Base-by-base conservation (phyloP, 2,329 filamentous ascomycete species). In the Ophiostoma himal-ulmi region DNA sequence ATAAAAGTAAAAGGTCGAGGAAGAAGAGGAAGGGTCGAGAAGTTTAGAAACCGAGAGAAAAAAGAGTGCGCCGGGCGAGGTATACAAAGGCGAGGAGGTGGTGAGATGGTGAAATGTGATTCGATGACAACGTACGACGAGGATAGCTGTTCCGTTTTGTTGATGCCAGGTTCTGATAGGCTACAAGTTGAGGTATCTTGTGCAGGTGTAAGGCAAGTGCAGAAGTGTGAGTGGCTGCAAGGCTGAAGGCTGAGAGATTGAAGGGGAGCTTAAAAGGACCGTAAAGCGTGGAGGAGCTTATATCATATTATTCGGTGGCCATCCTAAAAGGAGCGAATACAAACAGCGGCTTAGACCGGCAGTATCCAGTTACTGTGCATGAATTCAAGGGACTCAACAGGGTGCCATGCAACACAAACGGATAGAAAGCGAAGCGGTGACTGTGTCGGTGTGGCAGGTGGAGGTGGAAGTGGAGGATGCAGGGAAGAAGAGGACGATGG, bases 401-500 rank as follows among this genome's bases (percentile, higher is more conserved):
- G 70, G 67, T 60, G 70, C 48, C 67, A 67, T 71, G 70, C 60
- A 69, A 71, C 62, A n/a, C 52, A 52, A 41, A 54, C 44, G 62
- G 68, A 54, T 39, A 37, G 30, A 30, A 52, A 26, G 68, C 37
- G 70, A 57, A 44, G 41, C 30, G 39, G 30, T 54, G 62, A 44
- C 30, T 44, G 36, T 30, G 20, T 65, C 60, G 64, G 44, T 65
- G 36, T 48, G 62, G 17, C 30, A 14, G 20, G 57, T 34, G 30
- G 14, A 44, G 20, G 57, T 44, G 39, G n/a, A 57, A 26, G 48
- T 36, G 57, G 22, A n/a, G 54, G 60, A 48, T 17, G 13, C 52
- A 57, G 22, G 52, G 52, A 57, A 57, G 52, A 26, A 3, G 52
- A 57, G 52, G 52, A 26, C n/a, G 52, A 57, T 10, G 11, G 52